Evolutionary conservation across 164 flowering plant genomes (phyloP), one percentile per base, ranked within the genome.

Genomic region (Paratinospora sagittata): DNA sequence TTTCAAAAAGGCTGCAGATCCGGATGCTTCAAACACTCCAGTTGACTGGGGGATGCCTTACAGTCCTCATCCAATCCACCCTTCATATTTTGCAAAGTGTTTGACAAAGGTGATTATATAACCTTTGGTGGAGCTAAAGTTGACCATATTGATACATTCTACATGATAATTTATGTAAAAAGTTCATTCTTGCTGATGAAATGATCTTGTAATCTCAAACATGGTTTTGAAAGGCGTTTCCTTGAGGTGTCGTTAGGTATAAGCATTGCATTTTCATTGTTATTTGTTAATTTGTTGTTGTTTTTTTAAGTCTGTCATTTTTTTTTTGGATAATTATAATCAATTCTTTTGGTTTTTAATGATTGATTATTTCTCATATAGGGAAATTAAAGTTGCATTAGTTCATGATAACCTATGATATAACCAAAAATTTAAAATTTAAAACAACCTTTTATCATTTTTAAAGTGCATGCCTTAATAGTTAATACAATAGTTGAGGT

Each of bases 61-160:
- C 67, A 69, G 76, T 37, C 80, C 86, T 47, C 76, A 60, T 41
- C 61, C 36, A 79, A 72, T 85, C 66, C 96, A 92, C 80, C 97
- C 97, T 69, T 64, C 81, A 65, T 87, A 89, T 79, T 92, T 92
- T 80, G 81, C 97, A 11, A 92, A 87, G 81, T 84, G 92, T 82
- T 74, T 92, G 79, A 78, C 88, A 57, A 88, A 90, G 97, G 97
- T 92, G 74, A 74, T 63, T 63, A 47, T 67, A 27, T 49, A 58
- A 9, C 52, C 69, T 1, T 36, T 74, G 47, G n/a, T n/a, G n/a
- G n/a, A n/a, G n/a, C 14, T 12, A 43, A 43, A 43, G 47, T 55
- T 55, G 17, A 55, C 24, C 0, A 8, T 55, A 21, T 21, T 55
- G 26, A 19, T 55, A 21, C 10, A 9, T 21, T 3, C 21, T 55